Evolutionary conservation across 163 green algal genomes (phyloP).

Genomic region (Scenedesmus sp.): DNA sequence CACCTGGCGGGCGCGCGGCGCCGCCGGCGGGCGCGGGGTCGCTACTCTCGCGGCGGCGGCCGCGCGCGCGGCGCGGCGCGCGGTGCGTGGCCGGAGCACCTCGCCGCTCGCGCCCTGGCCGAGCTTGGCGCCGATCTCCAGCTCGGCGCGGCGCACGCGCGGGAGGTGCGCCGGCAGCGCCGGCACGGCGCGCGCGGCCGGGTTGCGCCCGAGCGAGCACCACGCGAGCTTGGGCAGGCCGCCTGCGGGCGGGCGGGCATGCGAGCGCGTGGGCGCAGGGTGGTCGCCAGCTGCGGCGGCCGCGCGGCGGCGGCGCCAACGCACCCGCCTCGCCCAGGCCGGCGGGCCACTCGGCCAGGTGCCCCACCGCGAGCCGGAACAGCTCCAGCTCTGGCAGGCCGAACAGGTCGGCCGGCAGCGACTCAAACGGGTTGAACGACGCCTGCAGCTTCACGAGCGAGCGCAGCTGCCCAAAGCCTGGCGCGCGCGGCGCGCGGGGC

Average conservation of each 20-base stretch:
- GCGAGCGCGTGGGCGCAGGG: too few species aligned
- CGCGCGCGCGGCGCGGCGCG: too few species aligned
- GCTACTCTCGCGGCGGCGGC: too few species aligned
- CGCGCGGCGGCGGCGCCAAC: slow-evolving; percentile 53
- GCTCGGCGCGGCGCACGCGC: slow-evolving; percentile 27
- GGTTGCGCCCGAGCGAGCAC: slow-evolving; percentile 69
- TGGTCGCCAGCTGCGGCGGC: slow-evolving; percentile 20
- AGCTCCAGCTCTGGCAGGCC: slow-evolving; percentile 54
- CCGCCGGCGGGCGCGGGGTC: too few species aligned
- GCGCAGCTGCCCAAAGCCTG: slow-evolving; percentile 53
- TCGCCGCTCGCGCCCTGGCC: slow-evolving; percentile 64
- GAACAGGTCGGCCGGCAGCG: slow-evolving; percentile 53
- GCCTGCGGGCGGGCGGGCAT: too few species aligned
- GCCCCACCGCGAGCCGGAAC: slow-evolving; percentile 46
- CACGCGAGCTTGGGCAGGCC: slow-evolving; percentile 69
- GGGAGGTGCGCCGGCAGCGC: slow-evolving; percentile 37
- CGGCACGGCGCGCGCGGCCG: slow-evolving; percentile 44
- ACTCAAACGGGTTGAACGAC: slow-evolving; percentile 59
- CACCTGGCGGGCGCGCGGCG: too few species aligned
- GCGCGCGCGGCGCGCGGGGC: too few species aligned
- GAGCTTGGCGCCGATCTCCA: slow-evolving; percentile 55
- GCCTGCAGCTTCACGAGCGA: slow-evolving; percentile 68
- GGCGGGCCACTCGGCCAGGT: slow-evolving; percentile 45
- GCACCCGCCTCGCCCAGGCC: slow-evolving; percentile 15
- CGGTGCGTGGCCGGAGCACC: too few species aligned